phyloP scores from a whole-genome alignment of 257 asterid species.

The Prunella vulgaris region DNA sequence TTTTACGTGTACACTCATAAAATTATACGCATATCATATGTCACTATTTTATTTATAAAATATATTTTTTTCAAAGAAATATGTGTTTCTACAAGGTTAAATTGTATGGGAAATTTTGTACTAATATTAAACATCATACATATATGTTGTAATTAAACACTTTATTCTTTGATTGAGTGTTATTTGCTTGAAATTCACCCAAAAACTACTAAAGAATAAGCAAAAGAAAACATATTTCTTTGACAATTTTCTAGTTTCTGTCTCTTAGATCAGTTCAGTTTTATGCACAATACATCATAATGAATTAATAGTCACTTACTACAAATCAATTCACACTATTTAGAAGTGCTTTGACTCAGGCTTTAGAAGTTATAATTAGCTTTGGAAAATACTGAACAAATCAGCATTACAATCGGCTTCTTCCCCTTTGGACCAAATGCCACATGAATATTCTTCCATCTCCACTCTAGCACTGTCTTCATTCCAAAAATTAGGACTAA shows the following conservation, averaged over 20 bases:
- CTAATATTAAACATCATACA: no score
- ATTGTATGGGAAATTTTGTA: no score
- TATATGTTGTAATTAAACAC: not conserved
- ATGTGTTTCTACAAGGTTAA: no score
- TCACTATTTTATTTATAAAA: no score
- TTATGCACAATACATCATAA: not conserved
- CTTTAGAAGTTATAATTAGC: slow-evolving; percentile 11
- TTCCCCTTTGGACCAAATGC: slow-evolving; percentile 29
- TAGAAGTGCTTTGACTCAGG: slow-evolving; percentile 9
- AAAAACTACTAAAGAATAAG: not conserved
- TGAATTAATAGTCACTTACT: no score
- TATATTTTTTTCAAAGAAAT: no score
- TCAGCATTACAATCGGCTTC: slow-evolving; percentile 24
- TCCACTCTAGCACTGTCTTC: slow-evolving; percentile 22
- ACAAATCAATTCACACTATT: not conserved
- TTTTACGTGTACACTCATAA: no score
- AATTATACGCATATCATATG: no score
- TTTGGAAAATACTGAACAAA: slow-evolving; percentile 26
- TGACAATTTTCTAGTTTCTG: not conserved
- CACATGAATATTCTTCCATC: slow-evolving; percentile 18
- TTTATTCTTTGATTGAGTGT: no score
- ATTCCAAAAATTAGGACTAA: slow-evolving; percentile 19
- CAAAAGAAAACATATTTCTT: not conserved
- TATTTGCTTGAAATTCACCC: not conserved
- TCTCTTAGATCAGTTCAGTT: not conserved